These are phyloP conservation scores for Melaleuca quinquenervia DNA, from an alignment of 345 rosid genomes.

Conservation along the genomic window DNA sequence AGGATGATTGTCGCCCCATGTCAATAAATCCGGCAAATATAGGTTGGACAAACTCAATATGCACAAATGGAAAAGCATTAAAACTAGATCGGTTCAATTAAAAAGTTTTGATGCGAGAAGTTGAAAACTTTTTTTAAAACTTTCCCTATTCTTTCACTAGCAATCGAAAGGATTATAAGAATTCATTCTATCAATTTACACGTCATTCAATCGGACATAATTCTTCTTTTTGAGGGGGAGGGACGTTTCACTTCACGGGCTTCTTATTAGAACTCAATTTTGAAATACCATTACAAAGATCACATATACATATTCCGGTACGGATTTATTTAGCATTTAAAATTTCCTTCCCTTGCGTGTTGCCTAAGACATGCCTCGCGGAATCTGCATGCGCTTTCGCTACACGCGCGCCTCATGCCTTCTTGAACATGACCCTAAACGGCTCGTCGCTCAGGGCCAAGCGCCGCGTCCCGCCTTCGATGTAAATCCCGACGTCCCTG, in stretches of 20 bases:
- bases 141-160: not conserved
- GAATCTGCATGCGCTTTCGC: not conserved
- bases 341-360: not conserved
- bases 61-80: no score
- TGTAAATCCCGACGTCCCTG: constrained; percentile 40
- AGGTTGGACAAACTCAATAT: no score
- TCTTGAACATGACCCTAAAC: constrained; percentile 39
- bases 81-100: no score
- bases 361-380: not conserved
- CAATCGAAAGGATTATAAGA: not conserved
- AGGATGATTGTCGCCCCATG: no score
- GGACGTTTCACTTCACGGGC: not conserved
- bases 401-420: constrained; percentile 5
- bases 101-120: no score
- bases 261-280: not conserved
- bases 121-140: no score
- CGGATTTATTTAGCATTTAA: not conserved
- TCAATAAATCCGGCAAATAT: no score
- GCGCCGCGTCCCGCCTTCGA: constrained; percentile 30
- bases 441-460: constrained; percentile 49
- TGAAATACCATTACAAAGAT: not conserved
- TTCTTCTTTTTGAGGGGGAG: not conserved
- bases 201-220: not conserved
- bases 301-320: not conserved
- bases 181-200: not conserved